A percentile compares a stretch with the other conserved stretches of the same genome.
phyloP scores from a whole-genome alignment of 148 eudicot genomes.

The Vaccinium macrocarpon region DNA sequence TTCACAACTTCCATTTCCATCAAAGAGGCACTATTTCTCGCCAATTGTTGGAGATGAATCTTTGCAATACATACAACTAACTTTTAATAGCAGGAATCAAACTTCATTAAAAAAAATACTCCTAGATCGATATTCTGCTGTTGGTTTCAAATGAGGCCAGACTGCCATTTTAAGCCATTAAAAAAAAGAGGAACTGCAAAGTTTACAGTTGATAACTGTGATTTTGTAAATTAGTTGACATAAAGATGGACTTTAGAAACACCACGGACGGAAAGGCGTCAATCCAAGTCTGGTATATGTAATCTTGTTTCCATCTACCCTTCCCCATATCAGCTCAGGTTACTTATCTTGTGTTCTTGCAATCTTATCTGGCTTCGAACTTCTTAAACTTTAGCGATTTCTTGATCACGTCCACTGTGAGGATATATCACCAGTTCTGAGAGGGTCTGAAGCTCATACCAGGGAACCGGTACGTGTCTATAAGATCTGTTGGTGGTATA shows the following conservation, averaged over 20 bases:
- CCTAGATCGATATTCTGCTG: neutral
- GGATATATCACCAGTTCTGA: conserved; percentile 15
- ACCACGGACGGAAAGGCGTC: neutral
- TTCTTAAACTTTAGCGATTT: conserved; percentile 22
- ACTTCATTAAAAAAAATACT: neutral
- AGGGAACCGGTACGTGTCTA: conserved; percentile 45
- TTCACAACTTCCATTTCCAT: neutral
- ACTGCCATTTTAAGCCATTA: neutral
- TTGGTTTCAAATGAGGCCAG: neutral
- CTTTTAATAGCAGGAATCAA: neutral
- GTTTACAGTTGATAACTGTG: neutral
- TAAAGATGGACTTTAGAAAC: neutral
- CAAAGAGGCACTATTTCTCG: neutral
- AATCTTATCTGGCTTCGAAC: neutral
- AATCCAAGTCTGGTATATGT: neutral
- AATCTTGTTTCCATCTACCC: neutral
- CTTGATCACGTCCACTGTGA: conserved; percentile 20
- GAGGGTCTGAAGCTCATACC: conserved; percentile 21
- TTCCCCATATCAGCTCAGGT: neutral
- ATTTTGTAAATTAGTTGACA: neutral
- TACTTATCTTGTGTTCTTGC: neutral
- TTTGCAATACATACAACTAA: neutral
- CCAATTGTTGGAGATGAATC: neutral
- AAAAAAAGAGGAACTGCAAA: neutral
- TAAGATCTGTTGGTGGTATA: neutral